Percentiles rank a stretch among this genome's conserved stretches.
phyloP scores from a whole-genome alignment of 2,329 filamentous ascomycete genomes.

The Pseudogymnoascus verrucosus region DNA sequence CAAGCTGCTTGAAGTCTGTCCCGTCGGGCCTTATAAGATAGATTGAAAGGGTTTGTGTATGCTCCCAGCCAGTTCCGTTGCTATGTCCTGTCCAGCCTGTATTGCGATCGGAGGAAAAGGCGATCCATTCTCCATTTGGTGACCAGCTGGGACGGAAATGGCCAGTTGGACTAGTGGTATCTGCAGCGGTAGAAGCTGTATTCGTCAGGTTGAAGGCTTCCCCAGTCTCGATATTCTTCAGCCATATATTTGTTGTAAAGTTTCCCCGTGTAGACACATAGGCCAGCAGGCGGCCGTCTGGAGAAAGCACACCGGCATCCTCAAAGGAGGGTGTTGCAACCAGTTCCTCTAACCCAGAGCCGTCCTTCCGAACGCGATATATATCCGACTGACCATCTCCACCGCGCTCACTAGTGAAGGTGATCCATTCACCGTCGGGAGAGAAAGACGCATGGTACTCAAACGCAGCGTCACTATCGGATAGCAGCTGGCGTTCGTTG shows the following conservation, averaged over 20 bases:
- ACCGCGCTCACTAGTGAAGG: constrained; percentile 33
- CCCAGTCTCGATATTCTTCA: constrained; percentile 31
- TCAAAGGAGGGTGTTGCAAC: constrained; percentile 30
- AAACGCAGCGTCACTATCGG: constrained; percentile 23
- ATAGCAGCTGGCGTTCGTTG: constrained; percentile 30
- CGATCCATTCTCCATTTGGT: constrained; percentile 34
- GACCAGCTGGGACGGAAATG: constrained; percentile 35
- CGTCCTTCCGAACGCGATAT: constrained; percentile 31
- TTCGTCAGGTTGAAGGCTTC: constrained; percentile 30
- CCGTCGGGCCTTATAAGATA: constrained; percentile 33
- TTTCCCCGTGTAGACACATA: constrained; percentile 33
- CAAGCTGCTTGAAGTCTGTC: constrained; percentile 30
- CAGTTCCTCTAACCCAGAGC: constrained; percentile 29
- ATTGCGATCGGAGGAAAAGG: constrained; percentile 35
- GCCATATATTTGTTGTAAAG: constrained; percentile 34
- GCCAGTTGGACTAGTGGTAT: constrained; percentile 26
- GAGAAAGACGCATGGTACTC: constrained; percentile 35
- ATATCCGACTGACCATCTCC: constrained; percentile 35
- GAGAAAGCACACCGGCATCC: constrained; percentile 31
- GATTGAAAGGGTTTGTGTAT: constrained; percentile 33
- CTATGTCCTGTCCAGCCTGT: constrained; percentile 35
- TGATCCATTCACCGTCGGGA: constrained; percentile 32
- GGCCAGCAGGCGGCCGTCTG: constrained; percentile 31
- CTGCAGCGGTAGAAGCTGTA: constrained; percentile 20
- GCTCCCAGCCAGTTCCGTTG: constrained; percentile 34